Evolutionary conservation across 169 alveolate species (phyloP).

Genomic region (Babesia caballi): DNA sequence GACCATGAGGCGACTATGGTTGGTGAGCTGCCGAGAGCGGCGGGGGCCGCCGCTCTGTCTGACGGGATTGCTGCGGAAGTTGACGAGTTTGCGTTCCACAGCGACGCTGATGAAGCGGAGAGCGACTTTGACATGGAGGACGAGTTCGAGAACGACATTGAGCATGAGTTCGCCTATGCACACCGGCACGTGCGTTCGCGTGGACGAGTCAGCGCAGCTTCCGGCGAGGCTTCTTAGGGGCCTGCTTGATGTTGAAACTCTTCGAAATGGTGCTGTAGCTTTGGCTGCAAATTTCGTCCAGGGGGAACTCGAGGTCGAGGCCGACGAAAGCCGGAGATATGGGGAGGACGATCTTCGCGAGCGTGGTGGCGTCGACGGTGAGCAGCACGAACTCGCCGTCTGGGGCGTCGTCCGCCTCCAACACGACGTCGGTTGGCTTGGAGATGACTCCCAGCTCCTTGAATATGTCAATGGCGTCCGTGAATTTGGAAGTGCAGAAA

Average conservation of each 20-base stretch:
- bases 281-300: neutral
- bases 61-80: neutral
- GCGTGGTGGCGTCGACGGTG: constrained; percentile 10
- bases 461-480: constrained; percentile 38
- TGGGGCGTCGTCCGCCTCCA: neutral
- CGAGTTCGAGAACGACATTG: neutral
- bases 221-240: constrained; percentile 7
- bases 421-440: neutral
- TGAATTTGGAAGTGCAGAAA: constrained; percentile 53
- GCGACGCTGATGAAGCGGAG: neutral
- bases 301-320: constrained; percentile 38
- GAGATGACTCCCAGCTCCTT: constrained; percentile 31
- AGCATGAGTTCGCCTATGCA: neutral
- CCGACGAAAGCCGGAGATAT: constrained; percentile 47
- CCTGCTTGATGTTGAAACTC: constrained; percentile 11
- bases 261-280: constrained; percentile 44
- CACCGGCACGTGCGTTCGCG: neutral
- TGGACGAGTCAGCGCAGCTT: constrained; percentile 15
- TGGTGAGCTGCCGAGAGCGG: neutral
- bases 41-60: neutral
- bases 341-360: constrained; percentile 38
- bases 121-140: neutral
- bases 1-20: neutral
- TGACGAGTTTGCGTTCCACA: neutral
- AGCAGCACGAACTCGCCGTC: constrained; percentile 11